Percentiles rank a stretch among this genome's conserved stretches.
Evolutionary conservation across 1,284 basidiomycete genomes (phyloP).

Genomic region (Naganishia sp.): DNA sequence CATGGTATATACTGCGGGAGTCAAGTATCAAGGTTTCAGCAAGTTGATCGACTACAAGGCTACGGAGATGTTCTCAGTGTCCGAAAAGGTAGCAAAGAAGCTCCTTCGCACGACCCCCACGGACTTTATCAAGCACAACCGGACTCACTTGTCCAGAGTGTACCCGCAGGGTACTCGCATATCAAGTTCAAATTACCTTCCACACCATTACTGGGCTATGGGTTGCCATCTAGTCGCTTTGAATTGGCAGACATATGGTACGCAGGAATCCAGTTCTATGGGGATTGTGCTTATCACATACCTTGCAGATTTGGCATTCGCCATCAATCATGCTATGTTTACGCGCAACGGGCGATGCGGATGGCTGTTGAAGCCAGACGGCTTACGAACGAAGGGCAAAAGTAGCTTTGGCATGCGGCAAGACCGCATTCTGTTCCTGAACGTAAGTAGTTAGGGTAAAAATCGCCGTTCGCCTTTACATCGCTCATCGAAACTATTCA

Average conservation of each 20-base stretch:
- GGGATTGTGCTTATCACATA: not conserved
- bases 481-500: constrained; percentile 32
- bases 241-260: constrained; percentile 96
- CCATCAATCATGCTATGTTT: constrained; percentile 95
- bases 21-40: constrained; percentile 90
- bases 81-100: constrained; percentile 71
- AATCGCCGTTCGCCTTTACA: constrained; percentile 29
- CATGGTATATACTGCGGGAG: constrained; percentile 92
- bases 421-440: constrained; percentile 67
- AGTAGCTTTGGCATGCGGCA: constrained; percentile 62
- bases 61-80: constrained; percentile 90
- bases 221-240: constrained; percentile 94
- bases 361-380: constrained; percentile 85
- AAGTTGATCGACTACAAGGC: constrained; percentile 83
- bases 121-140: constrained; percentile 87
- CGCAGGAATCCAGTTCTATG: constrained; percentile 37
- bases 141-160: constrained; percentile 78
- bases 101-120: constrained; percentile 59
- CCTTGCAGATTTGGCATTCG: constrained; percentile 72
- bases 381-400: constrained; percentile 69
- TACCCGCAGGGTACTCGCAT: constrained; percentile 86
- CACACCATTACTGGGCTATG: constrained; percentile 84
- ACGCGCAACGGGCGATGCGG: constrained; percentile 79
- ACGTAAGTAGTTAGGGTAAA: constrained; percentile 52
- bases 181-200: constrained; percentile 84